Evolutionary conservation across 805 yeast genomes (phyloP).

Genomic region (Pichia heedii): DNA sequence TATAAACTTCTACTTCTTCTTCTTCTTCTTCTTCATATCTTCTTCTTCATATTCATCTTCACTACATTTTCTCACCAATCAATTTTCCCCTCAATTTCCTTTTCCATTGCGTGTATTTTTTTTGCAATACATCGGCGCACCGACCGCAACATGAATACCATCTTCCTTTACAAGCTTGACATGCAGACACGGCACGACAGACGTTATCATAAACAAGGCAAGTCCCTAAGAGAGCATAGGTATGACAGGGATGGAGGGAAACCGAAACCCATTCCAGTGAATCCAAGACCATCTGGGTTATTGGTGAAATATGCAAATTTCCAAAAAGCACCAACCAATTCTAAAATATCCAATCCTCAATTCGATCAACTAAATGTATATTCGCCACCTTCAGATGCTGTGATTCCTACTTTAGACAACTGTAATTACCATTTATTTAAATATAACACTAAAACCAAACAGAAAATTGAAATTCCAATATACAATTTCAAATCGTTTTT

Average conservation of each 20-base stretch:
- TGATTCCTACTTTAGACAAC: conserved; percentile 10
- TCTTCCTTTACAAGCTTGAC: too few relatives aligned
- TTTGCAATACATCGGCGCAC: neutral
- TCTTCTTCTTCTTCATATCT: too few relatives aligned
- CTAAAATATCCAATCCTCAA: neutral
- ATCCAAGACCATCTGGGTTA: conserved; percentile 13
- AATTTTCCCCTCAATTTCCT: neutral
- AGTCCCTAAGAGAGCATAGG: too few relatives aligned
- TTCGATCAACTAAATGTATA: conserved; percentile 9
- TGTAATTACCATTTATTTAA: conserved; percentile 13
- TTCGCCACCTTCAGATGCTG: conserved; percentile 16
- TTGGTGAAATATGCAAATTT: conserved; percentile 4
- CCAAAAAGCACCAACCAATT: neutral
- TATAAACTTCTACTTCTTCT: too few relatives aligned
- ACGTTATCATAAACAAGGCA: too few relatives aligned
- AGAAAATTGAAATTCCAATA: conserved; percentile 14
- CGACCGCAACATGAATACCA: neutral
- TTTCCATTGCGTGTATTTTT: too few relatives aligned
- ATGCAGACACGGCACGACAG: too few relatives aligned
- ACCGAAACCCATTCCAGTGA: conserved; percentile 3
- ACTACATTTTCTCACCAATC: too few relatives aligned
- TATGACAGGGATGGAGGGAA: neutral
- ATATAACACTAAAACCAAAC: conserved; percentile 4
- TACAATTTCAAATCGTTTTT: conserved; percentile 19
- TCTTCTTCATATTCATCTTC: too few relatives aligned